Base-by-base conservation (phyloP, 495 filamentous ascomycete species). In the Aspergillus indologenus region DNA sequence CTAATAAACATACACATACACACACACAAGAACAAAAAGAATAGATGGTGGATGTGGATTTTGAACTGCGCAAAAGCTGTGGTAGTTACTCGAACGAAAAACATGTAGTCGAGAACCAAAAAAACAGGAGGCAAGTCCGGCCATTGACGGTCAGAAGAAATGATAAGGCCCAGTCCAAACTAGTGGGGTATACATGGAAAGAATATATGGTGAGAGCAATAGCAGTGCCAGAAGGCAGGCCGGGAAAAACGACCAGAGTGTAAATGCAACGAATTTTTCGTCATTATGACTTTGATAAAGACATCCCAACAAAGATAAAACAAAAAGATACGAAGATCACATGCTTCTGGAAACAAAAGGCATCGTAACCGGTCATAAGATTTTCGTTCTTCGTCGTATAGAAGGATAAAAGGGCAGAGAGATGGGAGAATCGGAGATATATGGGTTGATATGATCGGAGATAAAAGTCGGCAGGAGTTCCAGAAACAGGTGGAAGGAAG, bases 131-230 rank as follows among this genome's bases (percentile, higher is more conserved):
- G 12, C 34, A 40, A 40, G 34, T 11, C 5, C 34, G 12, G 6
- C 5, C 34, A 29, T 4, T 29, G 3, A 9, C 9, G 3, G 26
- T 29, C 4, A 29, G 12, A 40, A 40, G 34, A 40, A 40, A 40
- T n/a, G n/a, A n/a, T 6, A 40, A 40, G 12, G 34, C 34, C 34
- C 34, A 40, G 34, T 40, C 34, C 34, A 40, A 40, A 40, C 46
- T 49, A 21, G 46, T 22, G 46, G 18, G 46, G 46, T 21, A 26
- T 22, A 14, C 46, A 22, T 26, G 18, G 21, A 49, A n/a, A n/a
- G n/a, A 49, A 26, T 49, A 49, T 20, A 18, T 47, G 29, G 52
- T 45, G 42, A 49, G 14, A 53, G 22, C 7, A 60, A 47, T 45
- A 53, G 42, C 5, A 54, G 12, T 15, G 2, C 7, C 5, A 40